Evolutionary conservation across 2,329 filamentous ascomycete species (phyloP).

Genomic region (Xylaria sp.): DNA sequence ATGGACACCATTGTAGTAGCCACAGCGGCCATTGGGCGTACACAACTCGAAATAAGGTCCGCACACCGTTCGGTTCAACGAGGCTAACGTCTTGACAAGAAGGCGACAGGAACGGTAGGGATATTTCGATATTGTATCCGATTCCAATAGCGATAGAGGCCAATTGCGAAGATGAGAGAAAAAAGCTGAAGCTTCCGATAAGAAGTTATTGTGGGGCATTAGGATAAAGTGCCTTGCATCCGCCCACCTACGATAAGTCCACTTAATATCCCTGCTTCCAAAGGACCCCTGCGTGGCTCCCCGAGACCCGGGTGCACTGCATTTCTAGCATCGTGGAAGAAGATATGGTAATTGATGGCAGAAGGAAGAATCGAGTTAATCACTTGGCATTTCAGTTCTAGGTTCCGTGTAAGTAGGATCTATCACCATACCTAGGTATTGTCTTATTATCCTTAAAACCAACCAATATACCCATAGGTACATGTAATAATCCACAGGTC

Average conservation of each 20-base stretch:
- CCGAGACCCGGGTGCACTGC: too few relatives aligned
- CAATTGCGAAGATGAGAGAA: slow-evolving; percentile 1
- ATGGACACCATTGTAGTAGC: slow-evolving; percentile 6
- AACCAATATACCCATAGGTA: too few relatives aligned
- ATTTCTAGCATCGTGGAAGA: too few relatives aligned
- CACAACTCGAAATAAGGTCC: not conserved
- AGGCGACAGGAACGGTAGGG: not conserved
- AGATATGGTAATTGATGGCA: too few relatives aligned
- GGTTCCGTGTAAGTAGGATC: too few relatives aligned
- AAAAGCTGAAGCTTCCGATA: slow-evolving; percentile 12
- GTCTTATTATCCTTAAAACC: too few relatives aligned
- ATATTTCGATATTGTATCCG: not conserved
- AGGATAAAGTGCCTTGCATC: not conserved
- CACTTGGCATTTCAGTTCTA: too few relatives aligned
- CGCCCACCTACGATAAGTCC: not conserved
- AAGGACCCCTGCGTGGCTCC: too few relatives aligned
- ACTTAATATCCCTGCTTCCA: too few relatives aligned
- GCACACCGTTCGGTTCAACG: not conserved
- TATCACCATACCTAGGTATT: too few relatives aligned
- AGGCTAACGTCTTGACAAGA: not conserved
- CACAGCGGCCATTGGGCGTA: slow-evolving; percentile 28
- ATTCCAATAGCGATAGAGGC: not conserved
- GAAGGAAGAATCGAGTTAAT: too few relatives aligned
- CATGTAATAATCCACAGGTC: too few relatives aligned
- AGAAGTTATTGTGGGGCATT: slow-evolving; percentile 22